phyloP scores from a whole-genome alignment of 225 moss, liverwort and hornwort species.

The Asterella californica region DNA sequence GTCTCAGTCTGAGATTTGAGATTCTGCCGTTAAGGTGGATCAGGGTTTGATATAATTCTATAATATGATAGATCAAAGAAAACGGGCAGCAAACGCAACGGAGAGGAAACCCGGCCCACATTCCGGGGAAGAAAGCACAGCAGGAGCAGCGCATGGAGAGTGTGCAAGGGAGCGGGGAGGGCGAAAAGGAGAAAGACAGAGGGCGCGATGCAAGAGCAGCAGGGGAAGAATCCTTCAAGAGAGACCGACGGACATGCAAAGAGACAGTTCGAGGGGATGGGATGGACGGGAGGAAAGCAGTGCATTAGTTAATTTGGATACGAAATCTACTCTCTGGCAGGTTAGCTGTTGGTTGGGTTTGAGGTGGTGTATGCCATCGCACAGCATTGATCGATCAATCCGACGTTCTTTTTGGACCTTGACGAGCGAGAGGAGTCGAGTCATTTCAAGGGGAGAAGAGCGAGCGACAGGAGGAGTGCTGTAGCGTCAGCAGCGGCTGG shows the following conservation, averaged over 20 bases:
- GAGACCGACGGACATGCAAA: neutral
- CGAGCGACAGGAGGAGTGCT: neutral
- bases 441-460: neutral
- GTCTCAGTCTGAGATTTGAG: too few species aligned
- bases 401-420: neutral
- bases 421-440: neutral
- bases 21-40: too few species aligned
- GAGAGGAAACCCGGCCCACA: neutral
- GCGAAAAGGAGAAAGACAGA: neutral
- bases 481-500: neutral
- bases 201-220: neutral
- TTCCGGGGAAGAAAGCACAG: neutral
- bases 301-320: conserved; percentile 1
- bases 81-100: neutral
- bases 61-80: too few species aligned
- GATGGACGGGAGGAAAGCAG: neutral
- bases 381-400: neutral
- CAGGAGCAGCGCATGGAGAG: neutral
- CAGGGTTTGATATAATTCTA: neutral
- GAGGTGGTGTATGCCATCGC: neutral
- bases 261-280: neutral
- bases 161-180: too few species aligned
- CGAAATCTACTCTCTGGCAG: neutral
- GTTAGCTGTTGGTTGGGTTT: neutral
- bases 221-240: neutral